Base-by-base conservation (phyloP, 2,329 filamentous ascomycete species). In the Xylaria sp. region DNA sequence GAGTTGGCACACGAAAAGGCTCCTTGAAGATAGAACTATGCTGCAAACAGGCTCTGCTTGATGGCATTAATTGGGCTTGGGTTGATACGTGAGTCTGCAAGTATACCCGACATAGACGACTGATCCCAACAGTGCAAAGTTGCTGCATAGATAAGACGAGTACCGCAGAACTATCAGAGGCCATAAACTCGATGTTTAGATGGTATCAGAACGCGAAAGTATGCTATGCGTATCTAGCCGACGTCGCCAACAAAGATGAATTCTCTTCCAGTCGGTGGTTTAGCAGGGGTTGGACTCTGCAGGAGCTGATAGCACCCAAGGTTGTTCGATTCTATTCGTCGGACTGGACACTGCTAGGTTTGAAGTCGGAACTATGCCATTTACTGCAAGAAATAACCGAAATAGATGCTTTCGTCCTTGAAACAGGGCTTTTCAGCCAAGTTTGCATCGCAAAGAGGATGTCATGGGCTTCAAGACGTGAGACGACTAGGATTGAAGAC, bases 401-500 rank as follows among this genome's bases (percentile, higher is more conserved):
- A n/a, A 54, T 64, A 11, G 61, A 61, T 3, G 8, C 19, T 12
- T 50, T 17, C 15, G 47, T 37, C 11, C 47, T 50, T 37, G 35
- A n/a, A 23, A 50, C 47, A 15, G 31, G 47, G 23, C 12, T 21
- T 8, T 50, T 50, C 11, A n/a, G 33, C 23, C 47, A 15, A 14
- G 17, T 37, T 11, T 50, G 47, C 28, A 17, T 50, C 14, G 47
- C 47, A 2, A 50, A 43, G 25, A 47, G 58, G 19, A 66, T 68
- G 64, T 54, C 51, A n/a, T 68, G 66, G 66, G 66, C 66, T 21
- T 45, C 66, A 3, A 60, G 57, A 11, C 55, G 66, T n/a, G 40
- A 52, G 25, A 61, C 59, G 9, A 63, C 66, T 15, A 37, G 64
- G 14, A 21, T 58, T 3, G 61, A 68, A 53, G 64, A 68, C 14